Percentiles rank a stretch among this genome's conserved stretches.
Conservation (phyloP, 2,329 filamentous ascomycete species). For the Alternaria sp. region DNA sequence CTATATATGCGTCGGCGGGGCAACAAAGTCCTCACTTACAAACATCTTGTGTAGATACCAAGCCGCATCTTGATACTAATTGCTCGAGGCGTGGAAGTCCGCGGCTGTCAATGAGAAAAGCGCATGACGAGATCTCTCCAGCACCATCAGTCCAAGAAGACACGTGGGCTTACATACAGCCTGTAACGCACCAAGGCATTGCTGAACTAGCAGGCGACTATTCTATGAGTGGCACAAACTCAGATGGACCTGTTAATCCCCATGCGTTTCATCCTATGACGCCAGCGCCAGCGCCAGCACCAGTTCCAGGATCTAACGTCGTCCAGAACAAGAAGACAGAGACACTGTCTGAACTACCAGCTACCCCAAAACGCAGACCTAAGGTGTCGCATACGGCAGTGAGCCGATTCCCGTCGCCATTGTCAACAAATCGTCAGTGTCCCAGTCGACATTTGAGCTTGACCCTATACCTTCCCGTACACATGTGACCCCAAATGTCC, state of each 20-base stretch:
- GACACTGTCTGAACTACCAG: constrained; percentile 12
- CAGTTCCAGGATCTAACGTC: background rate
- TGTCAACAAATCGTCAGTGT: background rate
- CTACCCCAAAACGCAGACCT: constrained; percentile 16
- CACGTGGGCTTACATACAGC: background rate
- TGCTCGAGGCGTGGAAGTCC: background rate
- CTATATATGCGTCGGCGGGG: constrained; percentile 14
- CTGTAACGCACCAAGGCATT: background rate
- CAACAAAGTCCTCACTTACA: background rate
- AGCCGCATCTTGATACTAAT: background rate
- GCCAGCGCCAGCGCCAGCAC: background rate
- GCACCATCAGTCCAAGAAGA: background rate
- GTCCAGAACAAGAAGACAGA: background rate
- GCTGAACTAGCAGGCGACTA: constrained; percentile 25
- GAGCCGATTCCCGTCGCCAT: constrained; percentile 6
- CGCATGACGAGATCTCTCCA: background rate
- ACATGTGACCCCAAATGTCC: background rate
- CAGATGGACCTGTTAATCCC: constrained; percentile 31
- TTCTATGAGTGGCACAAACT: constrained; percentile 31
- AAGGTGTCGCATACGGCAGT: constrained; percentile 12
- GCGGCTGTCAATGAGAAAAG: background rate
- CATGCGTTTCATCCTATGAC: constrained; percentile 18
- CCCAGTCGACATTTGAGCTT: background rate
- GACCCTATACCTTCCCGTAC: background rate
- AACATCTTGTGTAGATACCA: background rate